Evolutionary conservation across 2,329 filamentous ascomycete species (phyloP).

Genomic region (Ophiostoma piceae): DNA sequence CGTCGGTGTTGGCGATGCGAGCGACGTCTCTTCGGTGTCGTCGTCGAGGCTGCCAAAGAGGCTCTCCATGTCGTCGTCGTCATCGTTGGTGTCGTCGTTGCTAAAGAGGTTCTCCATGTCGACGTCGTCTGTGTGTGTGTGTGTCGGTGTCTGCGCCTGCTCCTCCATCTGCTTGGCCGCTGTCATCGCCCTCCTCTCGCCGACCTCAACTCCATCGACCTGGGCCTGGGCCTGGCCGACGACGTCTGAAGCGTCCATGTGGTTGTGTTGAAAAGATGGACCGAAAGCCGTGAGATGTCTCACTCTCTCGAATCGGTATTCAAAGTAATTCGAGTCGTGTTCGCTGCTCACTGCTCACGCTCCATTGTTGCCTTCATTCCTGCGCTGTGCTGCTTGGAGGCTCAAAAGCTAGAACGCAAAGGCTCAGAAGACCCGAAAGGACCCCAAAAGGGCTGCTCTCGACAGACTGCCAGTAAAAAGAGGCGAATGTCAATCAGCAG

Average conservation of each 20-base stretch:
- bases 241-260: neutral
- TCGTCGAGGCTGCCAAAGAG: slow-evolving; percentile 21
- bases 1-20: neutral
- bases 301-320: neutral
- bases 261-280: slow-evolving; percentile 1
- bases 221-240: neutral
- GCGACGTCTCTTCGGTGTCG: neutral
- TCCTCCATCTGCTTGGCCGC: neutral
- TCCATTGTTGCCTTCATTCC: slow-evolving; percentile 13
- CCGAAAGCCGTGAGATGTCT: slow-evolving; percentile 1
- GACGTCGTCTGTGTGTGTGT: neutral
- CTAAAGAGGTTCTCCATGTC: slow-evolving; percentile 1
- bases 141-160: neutral
- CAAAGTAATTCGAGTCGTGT: neutral
- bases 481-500: neutral
- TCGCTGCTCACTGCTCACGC: neutral
- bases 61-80: slow-evolving; percentile 17
- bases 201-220: neutral
- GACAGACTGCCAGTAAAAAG: neutral
- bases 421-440: neutral
- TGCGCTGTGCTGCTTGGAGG: neutral
- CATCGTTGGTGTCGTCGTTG: slow-evolving; percentile 10
- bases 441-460: neutral
- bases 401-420: too few relatives aligned
- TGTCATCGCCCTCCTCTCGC: neutral